phyloP scores from a whole-genome alignment of 495 filamentous ascomycete genomes.

The Neurospora sublineolata region DNA sequence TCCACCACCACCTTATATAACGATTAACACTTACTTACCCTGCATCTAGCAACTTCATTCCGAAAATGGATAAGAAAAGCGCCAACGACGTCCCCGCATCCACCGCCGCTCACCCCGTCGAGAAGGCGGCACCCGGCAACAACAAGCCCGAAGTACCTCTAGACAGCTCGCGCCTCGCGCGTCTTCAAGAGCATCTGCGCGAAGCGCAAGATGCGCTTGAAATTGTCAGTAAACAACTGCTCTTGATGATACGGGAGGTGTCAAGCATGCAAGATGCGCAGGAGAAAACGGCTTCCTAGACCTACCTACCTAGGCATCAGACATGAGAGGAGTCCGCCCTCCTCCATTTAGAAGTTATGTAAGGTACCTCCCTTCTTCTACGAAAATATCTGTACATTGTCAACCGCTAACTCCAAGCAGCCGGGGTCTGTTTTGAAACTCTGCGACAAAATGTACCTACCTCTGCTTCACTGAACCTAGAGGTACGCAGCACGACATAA shows the following conservation, averaged over 20 bases:
- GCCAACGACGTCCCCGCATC: background rate
- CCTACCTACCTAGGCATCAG: no score
- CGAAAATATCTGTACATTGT: no score
- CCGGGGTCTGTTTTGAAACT: no score
- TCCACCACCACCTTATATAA: background rate
- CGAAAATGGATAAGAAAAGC: background rate
- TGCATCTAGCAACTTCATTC: background rate
- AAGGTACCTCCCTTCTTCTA: no score
- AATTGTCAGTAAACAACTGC: background rate
- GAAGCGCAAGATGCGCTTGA: background rate
- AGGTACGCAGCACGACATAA: background rate
- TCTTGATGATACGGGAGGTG: background rate
- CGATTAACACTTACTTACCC: background rate
- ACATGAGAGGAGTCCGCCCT: background rate
- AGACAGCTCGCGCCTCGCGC: background rate
- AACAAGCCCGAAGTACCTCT: background rate
- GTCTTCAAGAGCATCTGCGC: background rate
- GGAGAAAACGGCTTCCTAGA: background rate
- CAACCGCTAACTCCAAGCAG: background rate
- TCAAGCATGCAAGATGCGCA: background rate
- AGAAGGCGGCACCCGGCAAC: background rate
- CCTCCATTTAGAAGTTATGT: no score
- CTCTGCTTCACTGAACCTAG: background rate
- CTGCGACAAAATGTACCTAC: background rate
- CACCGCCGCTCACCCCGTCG: background rate